Conservation (phyloP, 1,284 basidiomycete species). For the Cutaneotrichosporon sp. region DNA sequence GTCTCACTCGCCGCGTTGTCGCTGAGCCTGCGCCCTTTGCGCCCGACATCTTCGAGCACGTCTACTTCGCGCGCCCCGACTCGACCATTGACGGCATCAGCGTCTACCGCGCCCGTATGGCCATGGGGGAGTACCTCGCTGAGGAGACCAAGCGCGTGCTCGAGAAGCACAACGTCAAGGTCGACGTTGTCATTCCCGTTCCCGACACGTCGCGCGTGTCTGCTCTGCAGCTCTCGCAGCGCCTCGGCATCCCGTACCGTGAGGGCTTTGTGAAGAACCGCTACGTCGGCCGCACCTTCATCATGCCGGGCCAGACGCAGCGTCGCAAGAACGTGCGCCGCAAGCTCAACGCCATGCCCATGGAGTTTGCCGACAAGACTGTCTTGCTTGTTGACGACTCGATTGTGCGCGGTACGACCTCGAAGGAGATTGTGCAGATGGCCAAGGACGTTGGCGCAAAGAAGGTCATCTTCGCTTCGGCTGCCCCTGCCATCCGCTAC, state of each 20-base stretch:
- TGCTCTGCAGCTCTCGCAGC: slow-evolving; percentile 91
- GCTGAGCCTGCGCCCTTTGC: slow-evolving; percentile 71
- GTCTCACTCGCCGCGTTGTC: slow-evolving; percentile 71
- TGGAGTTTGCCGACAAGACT: slow-evolving; percentile 90
- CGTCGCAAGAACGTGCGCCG: slow-evolving; percentile 86
- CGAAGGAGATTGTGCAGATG: slow-evolving; percentile 99
- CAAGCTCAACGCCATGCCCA: slow-evolving; percentile 99
- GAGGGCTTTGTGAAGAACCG: slow-evolving; percentile 99
- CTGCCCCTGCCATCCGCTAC: slow-evolving; percentile 74
- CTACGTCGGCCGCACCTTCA: slow-evolving; percentile 97
- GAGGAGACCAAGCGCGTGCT: slow-evolving; percentile 79
- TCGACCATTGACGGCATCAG: slow-evolving; percentile 96
- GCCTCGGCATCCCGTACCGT: slow-evolving; percentile 84
- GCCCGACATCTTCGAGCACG: slow-evolving; percentile 99
- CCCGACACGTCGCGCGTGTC: slow-evolving; percentile 97
- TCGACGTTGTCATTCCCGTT: slow-evolving; percentile 97
- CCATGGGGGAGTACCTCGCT: slow-evolving; percentile 96
- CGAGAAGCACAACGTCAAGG: slow-evolving; percentile 64
- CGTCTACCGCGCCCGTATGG: slow-evolving; percentile 97
- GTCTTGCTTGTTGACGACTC: slow-evolving; percentile 98
- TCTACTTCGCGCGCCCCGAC: slow-evolving; percentile 98
- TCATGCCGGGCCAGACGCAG: slow-evolving; percentile 97
- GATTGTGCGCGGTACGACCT: slow-evolving; percentile 97
- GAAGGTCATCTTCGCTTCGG: slow-evolving; percentile 94
- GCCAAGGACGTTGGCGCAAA: slow-evolving; percentile 98